phyloP scores from a whole-genome alignment of 1,284 basidiomycete genomes.

The Ganoderma leucocontextum region DNA sequence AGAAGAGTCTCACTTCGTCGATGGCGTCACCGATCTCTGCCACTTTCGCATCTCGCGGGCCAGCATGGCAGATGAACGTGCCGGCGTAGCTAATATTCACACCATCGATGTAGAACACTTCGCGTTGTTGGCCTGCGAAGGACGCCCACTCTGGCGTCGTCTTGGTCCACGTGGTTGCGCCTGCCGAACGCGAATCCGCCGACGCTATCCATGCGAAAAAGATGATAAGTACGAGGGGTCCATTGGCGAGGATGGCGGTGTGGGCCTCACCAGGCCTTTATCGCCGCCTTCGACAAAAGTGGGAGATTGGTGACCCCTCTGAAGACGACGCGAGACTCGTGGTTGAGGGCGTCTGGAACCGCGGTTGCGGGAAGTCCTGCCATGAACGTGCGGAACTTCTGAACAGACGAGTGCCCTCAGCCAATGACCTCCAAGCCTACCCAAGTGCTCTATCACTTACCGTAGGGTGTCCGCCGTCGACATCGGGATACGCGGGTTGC shows the following conservation, averaged over 20 bases:
- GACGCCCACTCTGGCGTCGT: constrained; percentile 13
- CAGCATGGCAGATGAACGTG: constrained; percentile 28
- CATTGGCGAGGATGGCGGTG: neutral
- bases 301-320: constrained; percentile 16
- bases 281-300: constrained; percentile 25
- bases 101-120: constrained; percentile 25
- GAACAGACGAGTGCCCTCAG: neutral
- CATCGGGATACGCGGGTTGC: neutral
- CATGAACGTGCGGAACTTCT: constrained; percentile 18
- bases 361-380: constrained; percentile 3
- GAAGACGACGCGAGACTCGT: constrained; percentile 17
- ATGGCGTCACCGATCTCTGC: neutral
- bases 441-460: neutral
- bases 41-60: constrained; percentile 9
- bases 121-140: constrained; percentile 24
- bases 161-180: constrained; percentile 9
- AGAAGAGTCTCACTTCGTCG: constrained; percentile 1
- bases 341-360: neutral
- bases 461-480: neutral
- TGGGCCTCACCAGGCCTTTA: constrained; percentile 22
- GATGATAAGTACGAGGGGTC: no score
- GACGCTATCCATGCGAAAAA: no score
- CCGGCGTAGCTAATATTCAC: constrained; percentile 23
- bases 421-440: neutral
- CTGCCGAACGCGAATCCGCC: constrained; percentile 20